Conservation (phyloP, 2,329 filamentous ascomycete genomes). For the Tolypocladium sp. region DNA sequence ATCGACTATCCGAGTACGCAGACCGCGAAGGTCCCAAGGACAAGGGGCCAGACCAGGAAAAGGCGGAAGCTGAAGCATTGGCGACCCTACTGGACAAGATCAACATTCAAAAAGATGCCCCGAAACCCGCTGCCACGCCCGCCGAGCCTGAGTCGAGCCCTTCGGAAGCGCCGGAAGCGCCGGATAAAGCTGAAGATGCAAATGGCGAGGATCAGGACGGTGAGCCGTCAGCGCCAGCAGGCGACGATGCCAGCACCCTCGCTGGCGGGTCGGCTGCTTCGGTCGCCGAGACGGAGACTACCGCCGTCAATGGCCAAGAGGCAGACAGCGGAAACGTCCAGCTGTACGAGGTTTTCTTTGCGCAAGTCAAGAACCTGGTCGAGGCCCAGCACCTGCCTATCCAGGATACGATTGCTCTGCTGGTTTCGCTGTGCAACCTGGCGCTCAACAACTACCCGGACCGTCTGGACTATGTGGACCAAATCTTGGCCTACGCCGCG, state of each 20-base stretch:
- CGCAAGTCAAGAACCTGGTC: constrained; percentile 88
- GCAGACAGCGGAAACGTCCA: constrained; percentile 58
- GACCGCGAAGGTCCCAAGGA: constrained; percentile 73
- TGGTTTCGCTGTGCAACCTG: constrained; percentile 90
- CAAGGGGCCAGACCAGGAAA: constrained; percentile 59
- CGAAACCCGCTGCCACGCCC: constrained; percentile 6
- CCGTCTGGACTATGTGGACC: constrained; percentile 87
- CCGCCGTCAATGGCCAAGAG: constrained; percentile 37
- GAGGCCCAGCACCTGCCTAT: constrained; percentile 86
- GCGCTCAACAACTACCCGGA: constrained; percentile 94
- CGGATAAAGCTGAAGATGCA: constrained; percentile 21
- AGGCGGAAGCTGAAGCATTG: constrained; percentile 78
- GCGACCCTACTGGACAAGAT: constrained; percentile 69
- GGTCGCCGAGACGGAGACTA: constrained; percentile 36
- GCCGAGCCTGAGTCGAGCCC: constrained; percentile 22
- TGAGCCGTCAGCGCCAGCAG: constrained; percentile 11
- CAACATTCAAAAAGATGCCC: constrained; percentile 52
- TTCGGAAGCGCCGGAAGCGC: constrained; percentile 15
- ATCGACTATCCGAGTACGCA: constrained; percentile 89
- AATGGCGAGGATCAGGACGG: constrained; percentile 14
- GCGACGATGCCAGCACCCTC: constrained; percentile 20
- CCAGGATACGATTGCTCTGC: constrained; percentile 85
- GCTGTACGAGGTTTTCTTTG: constrained; percentile 95
- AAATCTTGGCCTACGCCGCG: constrained; percentile 81
- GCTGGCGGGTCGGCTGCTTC: constrained; percentile 26